Conservation (phyloP, 1,284 basidiomycete species). For the Mycena sp. region DNA sequence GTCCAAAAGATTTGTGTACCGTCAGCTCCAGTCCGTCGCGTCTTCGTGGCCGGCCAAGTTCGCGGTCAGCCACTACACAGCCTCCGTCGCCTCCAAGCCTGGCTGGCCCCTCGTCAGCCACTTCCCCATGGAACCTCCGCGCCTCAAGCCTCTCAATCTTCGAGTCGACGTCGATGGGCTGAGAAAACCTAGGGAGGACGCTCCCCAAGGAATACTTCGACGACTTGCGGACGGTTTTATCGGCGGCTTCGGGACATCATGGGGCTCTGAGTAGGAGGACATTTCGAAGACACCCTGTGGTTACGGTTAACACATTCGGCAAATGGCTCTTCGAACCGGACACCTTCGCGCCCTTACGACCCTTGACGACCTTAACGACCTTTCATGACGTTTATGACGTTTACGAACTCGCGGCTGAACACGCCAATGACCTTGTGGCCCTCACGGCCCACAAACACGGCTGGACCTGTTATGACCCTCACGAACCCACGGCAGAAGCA, state of each 20-base stretch:
- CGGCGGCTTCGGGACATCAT: neutral
- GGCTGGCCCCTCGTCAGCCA: neutral
- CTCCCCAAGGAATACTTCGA: neutral
- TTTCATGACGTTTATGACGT: too few relatives aligned
- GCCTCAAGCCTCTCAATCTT: constrained; percentile 9
- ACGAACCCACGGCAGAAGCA: too few relatives aligned
- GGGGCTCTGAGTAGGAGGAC: neutral
- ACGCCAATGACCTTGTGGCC: too few relatives aligned
- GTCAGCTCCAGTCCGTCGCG: neutral
- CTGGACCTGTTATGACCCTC: too few relatives aligned
- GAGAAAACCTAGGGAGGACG: too few relatives aligned
- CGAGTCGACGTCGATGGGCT: neutral
- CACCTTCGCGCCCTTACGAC: neutral
- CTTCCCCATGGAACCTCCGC: neutral
- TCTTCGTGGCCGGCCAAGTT: constrained; percentile 4
- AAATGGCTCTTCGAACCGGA: neutral
- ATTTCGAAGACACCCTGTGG: too few relatives aligned
- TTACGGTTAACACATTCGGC: too few relatives aligned
- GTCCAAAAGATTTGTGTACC: constrained; percentile 5
- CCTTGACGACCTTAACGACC: neutral
- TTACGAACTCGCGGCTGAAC: too few relatives aligned
- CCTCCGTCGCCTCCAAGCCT: too few relatives aligned
- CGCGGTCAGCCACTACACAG: neutral
- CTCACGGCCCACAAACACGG: too few relatives aligned
- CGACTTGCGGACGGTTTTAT: neutral